phyloP scores from a whole-genome alignment of 495 filamentous ascomycete genomes.

The Penicillium crystallinum region DNA sequence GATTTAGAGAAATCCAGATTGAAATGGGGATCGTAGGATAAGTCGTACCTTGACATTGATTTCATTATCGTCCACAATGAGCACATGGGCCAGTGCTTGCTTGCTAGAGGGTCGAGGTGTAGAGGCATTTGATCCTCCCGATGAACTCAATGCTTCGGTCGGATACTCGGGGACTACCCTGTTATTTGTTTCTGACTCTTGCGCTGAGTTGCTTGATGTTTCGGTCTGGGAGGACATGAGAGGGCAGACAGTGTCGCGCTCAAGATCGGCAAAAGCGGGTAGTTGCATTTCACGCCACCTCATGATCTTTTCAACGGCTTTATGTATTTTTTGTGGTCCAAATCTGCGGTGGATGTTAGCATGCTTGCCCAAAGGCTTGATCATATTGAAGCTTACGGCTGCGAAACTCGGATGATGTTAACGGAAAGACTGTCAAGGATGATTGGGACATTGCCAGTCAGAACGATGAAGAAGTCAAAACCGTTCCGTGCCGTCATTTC shows the following conservation, averaged over 20 bases:
- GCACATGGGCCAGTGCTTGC: slow-evolving; percentile 20
- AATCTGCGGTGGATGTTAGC: slow-evolving; percentile 20
- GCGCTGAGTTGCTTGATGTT: neutral
- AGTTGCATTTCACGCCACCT: slow-evolving; percentile 6
- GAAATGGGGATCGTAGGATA: neutral
- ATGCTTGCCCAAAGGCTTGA: neutral
- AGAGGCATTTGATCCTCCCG: neutral
- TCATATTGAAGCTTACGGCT: slow-evolving; percentile 24
- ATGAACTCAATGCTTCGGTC: neutral
- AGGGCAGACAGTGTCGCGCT: neutral
- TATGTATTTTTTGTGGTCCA: slow-evolving; percentile 29
- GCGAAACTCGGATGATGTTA: slow-evolving; percentile 23
- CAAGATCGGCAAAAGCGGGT: neutral
- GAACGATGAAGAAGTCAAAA: slow-evolving; percentile 27
- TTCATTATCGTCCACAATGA: slow-evolving; percentile 47
- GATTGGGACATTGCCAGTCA: slow-evolving; percentile 17
- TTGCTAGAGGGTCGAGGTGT: slow-evolving; percentile 1
- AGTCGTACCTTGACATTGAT: slow-evolving; percentile 44
- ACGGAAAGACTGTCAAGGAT: slow-evolving; percentile 3
- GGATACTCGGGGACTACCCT: slow-evolving; percentile 3
- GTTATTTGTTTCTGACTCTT: neutral
- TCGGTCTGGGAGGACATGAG: neutral
- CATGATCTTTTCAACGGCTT: slow-evolving; percentile 20
- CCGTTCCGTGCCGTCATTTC: slow-evolving; percentile 1
- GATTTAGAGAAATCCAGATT: neutral